A percentile compares a stretch with the other conserved stretches of the same genome.
phyloP scores from a whole-genome alignment of 2,329 filamentous ascomycete species.

The Tolypocladium guangdongense region DNA sequence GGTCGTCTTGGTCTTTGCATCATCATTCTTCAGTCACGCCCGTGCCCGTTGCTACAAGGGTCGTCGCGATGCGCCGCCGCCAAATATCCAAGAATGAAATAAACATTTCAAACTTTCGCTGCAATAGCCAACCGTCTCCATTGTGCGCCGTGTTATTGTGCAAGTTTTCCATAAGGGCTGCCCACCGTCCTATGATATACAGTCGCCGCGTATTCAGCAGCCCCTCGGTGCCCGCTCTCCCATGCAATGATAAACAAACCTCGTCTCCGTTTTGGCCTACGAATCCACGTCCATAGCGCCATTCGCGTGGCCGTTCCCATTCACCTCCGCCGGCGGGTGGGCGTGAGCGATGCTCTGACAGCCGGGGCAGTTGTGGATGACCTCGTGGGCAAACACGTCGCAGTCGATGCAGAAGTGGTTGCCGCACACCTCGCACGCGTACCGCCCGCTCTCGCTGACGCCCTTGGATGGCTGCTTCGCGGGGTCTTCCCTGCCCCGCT shows the following conservation, averaged over 20 bases:
- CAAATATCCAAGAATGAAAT: not conserved
- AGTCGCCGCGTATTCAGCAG: not conserved
- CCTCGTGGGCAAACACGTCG: conserved; percentile 88
- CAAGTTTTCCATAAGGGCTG: not conserved
- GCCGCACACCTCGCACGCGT: conserved; percentile 77
- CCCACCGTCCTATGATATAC: not conserved
- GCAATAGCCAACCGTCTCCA: not conserved
- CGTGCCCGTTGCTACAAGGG: not conserved
- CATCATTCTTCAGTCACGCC: not conserved
- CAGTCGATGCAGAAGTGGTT: conserved; percentile 98
- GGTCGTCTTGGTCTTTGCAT: not conserved
- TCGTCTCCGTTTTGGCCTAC: not conserved
- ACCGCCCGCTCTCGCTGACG: conserved; percentile 76
- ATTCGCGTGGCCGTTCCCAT: conserved; percentile 22
- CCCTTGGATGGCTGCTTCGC: conserved; percentile 36
- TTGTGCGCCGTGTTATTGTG: not conserved
- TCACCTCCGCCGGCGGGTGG: conserved; percentile 11
- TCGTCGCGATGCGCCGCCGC: not conserved
- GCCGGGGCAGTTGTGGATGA: conserved; percentile 91
- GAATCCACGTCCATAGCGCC: conserved; percentile 34
- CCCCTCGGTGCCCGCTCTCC: not conserved
- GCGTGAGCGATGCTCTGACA: conserved; percentile 48
- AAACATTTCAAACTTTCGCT: not conserved
- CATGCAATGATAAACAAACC: not conserved
- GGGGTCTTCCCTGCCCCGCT: conserved; percentile 12